Conservation (phyloP, 164 flowering plant genomes). For the Chimonanthus praecox region DNA sequence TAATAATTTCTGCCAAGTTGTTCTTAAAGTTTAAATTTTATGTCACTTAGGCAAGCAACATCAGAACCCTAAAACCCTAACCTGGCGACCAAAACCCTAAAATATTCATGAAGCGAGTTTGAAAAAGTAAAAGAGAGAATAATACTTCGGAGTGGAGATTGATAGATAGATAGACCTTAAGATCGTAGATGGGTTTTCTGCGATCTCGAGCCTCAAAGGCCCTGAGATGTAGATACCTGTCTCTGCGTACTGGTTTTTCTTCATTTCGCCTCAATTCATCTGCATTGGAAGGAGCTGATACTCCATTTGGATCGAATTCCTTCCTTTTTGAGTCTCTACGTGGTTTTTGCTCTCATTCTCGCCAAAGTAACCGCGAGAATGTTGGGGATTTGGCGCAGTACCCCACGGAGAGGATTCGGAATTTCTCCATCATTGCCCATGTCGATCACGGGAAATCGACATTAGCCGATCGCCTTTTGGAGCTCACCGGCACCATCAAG, state of each 20-base stretch:
- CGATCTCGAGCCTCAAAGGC: slow-evolving; percentile 25
- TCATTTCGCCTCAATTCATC: neutral
- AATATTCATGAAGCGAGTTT: no score
- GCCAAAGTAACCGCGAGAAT: slow-evolving; percentile 30
- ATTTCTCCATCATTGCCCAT: slow-evolving; percentile 95
- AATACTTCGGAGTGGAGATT: no score
- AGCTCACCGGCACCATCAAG: slow-evolving; percentile 91
- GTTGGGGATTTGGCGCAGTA: slow-evolving; percentile 58
- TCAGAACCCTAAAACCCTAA: no score
- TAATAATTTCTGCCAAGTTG: no score
- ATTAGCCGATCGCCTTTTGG: slow-evolving; percentile 87
- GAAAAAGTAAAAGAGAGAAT: no score
- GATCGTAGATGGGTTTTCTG: no score
- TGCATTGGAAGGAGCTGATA: slow-evolving; percentile 1
- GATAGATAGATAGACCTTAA: no score
- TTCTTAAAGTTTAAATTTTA: no score
- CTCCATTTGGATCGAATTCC: neutral
- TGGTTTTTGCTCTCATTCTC: slow-evolving; percentile 44
- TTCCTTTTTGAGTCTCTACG: slow-evolving; percentile 14
- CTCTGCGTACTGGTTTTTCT: slow-evolving; percentile 4
- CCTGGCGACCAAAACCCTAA: no score
- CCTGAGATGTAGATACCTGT: slow-evolving; percentile 16
- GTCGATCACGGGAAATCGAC: slow-evolving; percentile 98
- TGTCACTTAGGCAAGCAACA: no score
- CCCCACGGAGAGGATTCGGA: slow-evolving; percentile 75